phyloP scores from a whole-genome alignment of 2,329 filamentous ascomycete genomes.

The Claviceps sorghi region DNA sequence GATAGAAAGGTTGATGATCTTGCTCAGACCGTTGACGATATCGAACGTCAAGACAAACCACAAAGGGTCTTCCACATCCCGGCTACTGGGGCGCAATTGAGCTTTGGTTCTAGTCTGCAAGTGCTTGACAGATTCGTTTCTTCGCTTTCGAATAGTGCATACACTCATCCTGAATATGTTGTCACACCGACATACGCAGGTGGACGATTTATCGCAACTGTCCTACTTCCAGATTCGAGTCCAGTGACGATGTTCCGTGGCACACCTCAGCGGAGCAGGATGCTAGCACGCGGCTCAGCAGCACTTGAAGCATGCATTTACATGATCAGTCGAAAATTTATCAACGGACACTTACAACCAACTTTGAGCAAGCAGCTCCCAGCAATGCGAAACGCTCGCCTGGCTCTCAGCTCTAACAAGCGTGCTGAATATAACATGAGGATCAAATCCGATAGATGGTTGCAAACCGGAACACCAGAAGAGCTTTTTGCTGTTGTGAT shows the following conservation, averaged over 20 bases:
- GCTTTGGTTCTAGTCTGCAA: conserved; percentile 57
- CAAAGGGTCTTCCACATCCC: conserved; percentile 45
- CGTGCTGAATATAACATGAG: conserved; percentile 61
- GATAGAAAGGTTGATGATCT: conserved; percentile 42
- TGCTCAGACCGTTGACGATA: conserved; percentile 7
- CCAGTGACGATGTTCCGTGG: conserved; percentile 56
- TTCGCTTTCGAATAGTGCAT: conserved; percentile 31
- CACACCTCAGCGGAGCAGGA: conserved; percentile 50
- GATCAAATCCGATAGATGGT: conserved; percentile 66
- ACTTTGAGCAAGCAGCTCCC: conserved; percentile 58
- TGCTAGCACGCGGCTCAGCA: conserved; percentile 71
- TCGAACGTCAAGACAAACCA: conserved; percentile 10
- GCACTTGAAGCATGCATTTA: conserved; percentile 70
- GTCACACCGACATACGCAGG: conserved; percentile 32
- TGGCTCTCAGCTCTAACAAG: conserved; percentile 71
- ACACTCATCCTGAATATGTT: conserved; percentile 42
- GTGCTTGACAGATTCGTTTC: conserved; percentile 61
- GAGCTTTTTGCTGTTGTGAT: conserved; percentile 49
- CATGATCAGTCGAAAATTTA: conserved; percentile 48
- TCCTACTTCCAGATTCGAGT: conserved; percentile 61
- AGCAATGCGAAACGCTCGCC: conserved; percentile 69
- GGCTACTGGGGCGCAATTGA: conserved; percentile 61
- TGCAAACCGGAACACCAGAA: conserved; percentile 24
- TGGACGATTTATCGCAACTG: conserved; percentile 57
- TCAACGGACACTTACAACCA: conserved; percentile 64